Evolutionary conservation across 345 rosid species (phyloP), one percentile per base, ranked within the genome.

Genomic region (Sonneratia caseolaris): DNA sequence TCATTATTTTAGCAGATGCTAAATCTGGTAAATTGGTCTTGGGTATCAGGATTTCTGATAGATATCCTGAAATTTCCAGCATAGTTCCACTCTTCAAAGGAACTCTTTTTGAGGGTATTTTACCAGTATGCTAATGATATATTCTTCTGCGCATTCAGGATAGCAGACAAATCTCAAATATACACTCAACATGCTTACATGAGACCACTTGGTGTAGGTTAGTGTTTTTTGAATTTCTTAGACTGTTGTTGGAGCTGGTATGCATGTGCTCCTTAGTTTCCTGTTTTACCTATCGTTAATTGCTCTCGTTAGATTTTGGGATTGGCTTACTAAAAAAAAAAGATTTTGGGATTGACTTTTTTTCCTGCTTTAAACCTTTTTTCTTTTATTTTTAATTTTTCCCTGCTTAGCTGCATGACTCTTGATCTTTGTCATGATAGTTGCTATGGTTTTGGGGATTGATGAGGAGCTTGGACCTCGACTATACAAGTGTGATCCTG

Each of bases 181-280:
- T 96, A 96, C 74, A 96, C 99, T 68, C 99, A 96, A 71, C 98
- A 96, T 86, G 99, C 98, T 70, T 96, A 96, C 79, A 96, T 92
- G 99, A 89, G 99, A 83, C 99, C 99, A 18, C 99, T 96, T 79
- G 99, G 99, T 76, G 96, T 96, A 72, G 97, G 99, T 86, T 78
- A 66, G 88, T 81, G 72, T 81, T 75, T 73, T 19, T 10, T 71
- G 32, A 11, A 45, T 59, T 12, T 42, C 6, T 62, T 3, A 13
- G 66, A 62, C 19, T 62, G 37, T 62, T 57, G 32, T 62, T 7
- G 27, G 32, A 62, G 37, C 38, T 27, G 32, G 5, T 27, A 4
- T 62, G 9, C 66, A 27, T 15, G 5, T 62, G 19, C 66, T 5
- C 13, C 19, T 10, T 62, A 62, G 18, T 15, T 62, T 62, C 37